Base-by-base conservation (phyloP, 139 green algal genomes). In the Chlorella vulgaris region DNA sequence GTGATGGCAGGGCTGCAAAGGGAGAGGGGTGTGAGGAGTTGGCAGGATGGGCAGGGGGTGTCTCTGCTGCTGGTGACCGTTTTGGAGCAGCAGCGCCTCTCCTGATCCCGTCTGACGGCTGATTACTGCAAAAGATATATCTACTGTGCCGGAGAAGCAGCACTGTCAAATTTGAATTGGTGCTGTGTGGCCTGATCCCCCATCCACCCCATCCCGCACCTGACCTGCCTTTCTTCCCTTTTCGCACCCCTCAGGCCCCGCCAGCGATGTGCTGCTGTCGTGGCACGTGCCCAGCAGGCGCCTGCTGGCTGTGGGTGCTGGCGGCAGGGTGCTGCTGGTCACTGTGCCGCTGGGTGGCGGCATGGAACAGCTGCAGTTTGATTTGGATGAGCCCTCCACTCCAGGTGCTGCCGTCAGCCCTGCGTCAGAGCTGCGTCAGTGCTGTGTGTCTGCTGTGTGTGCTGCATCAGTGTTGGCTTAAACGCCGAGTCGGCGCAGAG, bases 231-330 rank as follows among this genome's bases (percentile, higher is more conserved):
- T n/a, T n/a, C n/a, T n/a, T n/a, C n/a, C n/a, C n/a, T n/a, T n/a
- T n/a, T n/a, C n/a, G n/a, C n/a, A n/a, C n/a, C n/a, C n/a, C n/a
- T n/a, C 73, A 79, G 73, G 22, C 36, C 19, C 73, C 18, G 73
- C 35, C 8, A 51, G 73, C 39, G 58, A 70, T 2, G 74, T 80
- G 6, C 62, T 80, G 47, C 58, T 80, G 28, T 70, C 74, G 2
- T 80, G 74, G 74, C 74, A 80, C 58, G 39, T 6, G 50, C 58
- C 74, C 58, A 68, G 73, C 47, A 75, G 88, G 58, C 81, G 85
- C 10, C 63, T 92, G 43, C 78, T 95, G 35, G 89, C 83, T 10
- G 86, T 90, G 8, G 86, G 82, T 0, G 81, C 74, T 8, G 82
- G 75, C 21, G 53, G 55, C 39, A 8, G 50, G 3, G 70, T 93